Evolutionary conservation across 2,329 filamentous ascomycete species (phyloP).

Genomic region (Aspergillus viridinutans): DNA sequence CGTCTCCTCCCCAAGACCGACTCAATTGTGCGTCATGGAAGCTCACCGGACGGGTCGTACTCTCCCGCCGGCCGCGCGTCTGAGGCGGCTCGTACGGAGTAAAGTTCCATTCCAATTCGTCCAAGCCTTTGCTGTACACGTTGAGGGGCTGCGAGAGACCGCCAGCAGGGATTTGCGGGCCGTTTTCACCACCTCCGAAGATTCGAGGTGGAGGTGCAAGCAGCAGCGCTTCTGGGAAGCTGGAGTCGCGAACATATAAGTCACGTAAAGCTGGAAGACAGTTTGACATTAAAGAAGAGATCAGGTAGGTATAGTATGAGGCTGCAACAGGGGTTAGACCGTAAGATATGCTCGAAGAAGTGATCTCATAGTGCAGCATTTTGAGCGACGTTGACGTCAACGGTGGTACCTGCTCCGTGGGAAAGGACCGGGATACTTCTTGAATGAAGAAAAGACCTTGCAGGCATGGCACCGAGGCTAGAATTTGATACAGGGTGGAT

Average conservation of each 20-base stretch:
- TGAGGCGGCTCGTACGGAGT: slow-evolving; percentile 53
- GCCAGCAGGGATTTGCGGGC: slow-evolving; percentile 20
- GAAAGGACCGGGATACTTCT: slow-evolving; percentile 54
- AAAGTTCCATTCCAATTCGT: slow-evolving; percentile 66
- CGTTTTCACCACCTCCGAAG: slow-evolving; percentile 41
- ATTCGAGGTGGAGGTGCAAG: slow-evolving; percentile 61
- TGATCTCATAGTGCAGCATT: slow-evolving; percentile 80
- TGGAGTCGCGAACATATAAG: slow-evolving; percentile 80
- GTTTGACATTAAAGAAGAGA: slow-evolving; percentile 72
- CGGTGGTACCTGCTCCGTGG: slow-evolving; percentile 54
- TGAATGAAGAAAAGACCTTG: slow-evolving; percentile 51
- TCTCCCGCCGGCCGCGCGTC: slow-evolving; percentile 32
- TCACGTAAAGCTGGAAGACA: slow-evolving; percentile 68
- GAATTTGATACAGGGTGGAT: slow-evolving; percentile 39
- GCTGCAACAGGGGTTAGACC: slow-evolving; percentile 48
- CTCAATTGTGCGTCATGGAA: slow-evolving; percentile 45
- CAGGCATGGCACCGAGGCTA: slow-evolving; percentile 41
- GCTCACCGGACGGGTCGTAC: slow-evolving; percentile 44
- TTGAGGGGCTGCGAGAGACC: slow-evolving; percentile 55
- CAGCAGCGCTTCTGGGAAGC: slow-evolving; percentile 75
- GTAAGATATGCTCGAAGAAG: slow-evolving; percentile 54
- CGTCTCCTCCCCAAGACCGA: slow-evolving; percentile 56
- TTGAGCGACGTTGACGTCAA: slow-evolving; percentile 65
- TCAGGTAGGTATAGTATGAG: slow-evolving; percentile 80
- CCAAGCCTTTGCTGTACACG: slow-evolving; percentile 63